A percentile compares a stretch with the other conserved stretches of the same genome.
Conservation (phyloP, 306 rosid genomes). For the Rosa rugosa region DNA sequence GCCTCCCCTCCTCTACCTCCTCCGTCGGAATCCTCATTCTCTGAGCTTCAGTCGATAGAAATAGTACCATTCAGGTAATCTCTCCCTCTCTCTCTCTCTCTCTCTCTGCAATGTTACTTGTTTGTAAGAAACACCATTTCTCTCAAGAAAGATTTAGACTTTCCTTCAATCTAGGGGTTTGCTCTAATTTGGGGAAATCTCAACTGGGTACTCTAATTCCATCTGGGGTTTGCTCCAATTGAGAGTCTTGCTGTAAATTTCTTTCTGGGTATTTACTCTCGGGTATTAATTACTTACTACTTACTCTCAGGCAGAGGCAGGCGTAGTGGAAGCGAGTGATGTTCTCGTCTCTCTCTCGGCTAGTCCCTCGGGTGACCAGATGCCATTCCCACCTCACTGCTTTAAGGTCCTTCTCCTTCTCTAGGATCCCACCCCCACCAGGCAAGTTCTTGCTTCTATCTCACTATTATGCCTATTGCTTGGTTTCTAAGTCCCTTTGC, state of each 20-base stretch:
- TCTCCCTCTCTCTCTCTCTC: too few relatives aligned
- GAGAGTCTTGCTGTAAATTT: too few relatives aligned
- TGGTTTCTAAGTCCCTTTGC: too few relatives aligned
- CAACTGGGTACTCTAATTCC: not conserved
- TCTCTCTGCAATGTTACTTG: not conserved
- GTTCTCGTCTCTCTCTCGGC: conserved; percentile 25
- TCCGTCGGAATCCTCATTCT: too few relatives aligned
- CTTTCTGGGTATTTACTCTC: too few relatives aligned
- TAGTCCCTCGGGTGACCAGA: conserved; percentile 15
- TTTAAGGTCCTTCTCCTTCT: conserved; percentile 24
- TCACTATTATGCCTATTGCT: too few relatives aligned
- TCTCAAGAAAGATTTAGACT: not conserved
- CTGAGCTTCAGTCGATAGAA: too few relatives aligned
- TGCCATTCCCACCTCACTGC: conserved; percentile 2
- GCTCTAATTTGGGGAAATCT: not conserved
- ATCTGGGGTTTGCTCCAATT: not conserved
- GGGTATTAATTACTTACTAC: not conserved
- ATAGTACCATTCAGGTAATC: too few relatives aligned
- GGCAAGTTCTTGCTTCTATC: not conserved
- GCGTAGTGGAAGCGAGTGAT: not conserved
- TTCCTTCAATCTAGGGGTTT: not conserved
- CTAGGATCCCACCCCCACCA: conserved; percentile 8
- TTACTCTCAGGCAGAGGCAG: not conserved
- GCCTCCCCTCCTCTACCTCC: too few relatives aligned
- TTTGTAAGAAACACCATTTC: too few relatives aligned